Conservation (phyloP, 345 rosid species). For the Brassica juncea region DNA sequence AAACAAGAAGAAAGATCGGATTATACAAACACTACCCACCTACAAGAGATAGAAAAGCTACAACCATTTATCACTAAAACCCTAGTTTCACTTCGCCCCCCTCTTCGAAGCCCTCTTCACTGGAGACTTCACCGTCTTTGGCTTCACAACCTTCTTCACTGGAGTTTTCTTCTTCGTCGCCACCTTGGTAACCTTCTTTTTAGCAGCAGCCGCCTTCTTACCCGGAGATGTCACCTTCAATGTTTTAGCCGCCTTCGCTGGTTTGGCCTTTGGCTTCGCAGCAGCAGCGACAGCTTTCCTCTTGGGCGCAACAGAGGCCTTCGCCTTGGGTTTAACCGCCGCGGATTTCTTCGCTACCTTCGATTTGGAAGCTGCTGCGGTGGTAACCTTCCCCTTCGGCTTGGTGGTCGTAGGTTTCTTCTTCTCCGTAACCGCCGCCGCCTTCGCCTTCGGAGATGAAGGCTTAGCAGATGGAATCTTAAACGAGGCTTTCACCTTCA, state of each 20-base stretch:
- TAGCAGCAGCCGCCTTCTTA: conserved; percentile 40
- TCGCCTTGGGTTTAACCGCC: conserved; percentile 41
- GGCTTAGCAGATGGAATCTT: conserved; percentile 52
- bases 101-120: conserved; percentile 49
- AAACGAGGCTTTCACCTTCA: conserved; percentile 74
- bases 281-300: conserved; percentile 46
- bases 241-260: conserved; percentile 49
- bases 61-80: background rate
- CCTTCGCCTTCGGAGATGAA: conserved; percentile 15
- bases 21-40: conserved; percentile 38
- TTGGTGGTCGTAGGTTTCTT: conserved; percentile 29
- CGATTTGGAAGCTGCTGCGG: conserved; percentile 22
- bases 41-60: conserved; percentile 25
- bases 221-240: conserved; percentile 62
- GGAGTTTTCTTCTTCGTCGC: conserved; percentile 57
- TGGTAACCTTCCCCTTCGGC: conserved; percentile 38
- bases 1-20: background rate
- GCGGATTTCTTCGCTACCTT: conserved; percentile 43
- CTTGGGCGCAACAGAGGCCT: conserved; percentile 30
- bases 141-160: conserved; percentile 59
- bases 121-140: conserved; percentile 61
- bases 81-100: conserved; percentile 43
- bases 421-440: conserved; percentile 32
- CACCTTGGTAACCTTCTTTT: conserved; percentile 42
- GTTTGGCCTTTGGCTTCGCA: conserved; percentile 51